Conservation (phyloP, 345 rosid genomes). For the Durio zibethinus region DNA sequence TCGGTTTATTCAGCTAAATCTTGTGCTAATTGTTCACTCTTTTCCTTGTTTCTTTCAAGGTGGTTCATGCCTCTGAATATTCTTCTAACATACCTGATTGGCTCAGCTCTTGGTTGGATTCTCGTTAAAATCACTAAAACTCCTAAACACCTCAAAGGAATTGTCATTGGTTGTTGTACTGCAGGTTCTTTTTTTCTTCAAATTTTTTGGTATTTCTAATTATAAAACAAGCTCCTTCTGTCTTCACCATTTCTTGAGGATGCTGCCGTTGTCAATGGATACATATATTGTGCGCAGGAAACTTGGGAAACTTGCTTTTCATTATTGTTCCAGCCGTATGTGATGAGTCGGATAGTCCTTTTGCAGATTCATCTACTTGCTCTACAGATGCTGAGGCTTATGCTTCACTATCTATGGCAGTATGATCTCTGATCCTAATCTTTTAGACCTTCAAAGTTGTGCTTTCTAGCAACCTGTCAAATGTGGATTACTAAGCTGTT, state of each 20-base stretch:
- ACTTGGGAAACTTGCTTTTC: constrained; percentile 62
- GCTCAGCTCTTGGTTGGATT: constrained; percentile 47
- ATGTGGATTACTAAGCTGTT: neutral
- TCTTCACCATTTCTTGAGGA: neutral
- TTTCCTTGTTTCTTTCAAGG: constrained; percentile 19
- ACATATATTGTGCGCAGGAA: constrained; percentile 4
- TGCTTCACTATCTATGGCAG: constrained; percentile 48
- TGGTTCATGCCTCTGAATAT: constrained; percentile 54
- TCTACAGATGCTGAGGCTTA: constrained; percentile 49
- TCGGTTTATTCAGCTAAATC: neutral
- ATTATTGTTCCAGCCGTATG: constrained; percentile 63
- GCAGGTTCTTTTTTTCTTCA: constrained; percentile 13
- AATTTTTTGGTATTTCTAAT: too few relatives aligned
- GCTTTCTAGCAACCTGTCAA: neutral
- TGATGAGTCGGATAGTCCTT: constrained; percentile 59
- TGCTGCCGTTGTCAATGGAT: constrained; percentile 23
- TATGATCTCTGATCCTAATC: constrained; percentile 36
- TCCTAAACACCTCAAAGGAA: constrained; percentile 39
- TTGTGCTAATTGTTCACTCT: neutral
- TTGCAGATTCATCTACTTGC: constrained; percentile 49
- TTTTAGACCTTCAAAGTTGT: neutral
- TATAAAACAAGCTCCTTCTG: neutral
- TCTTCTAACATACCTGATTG: neutral
- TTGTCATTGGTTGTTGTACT: constrained; percentile 26
- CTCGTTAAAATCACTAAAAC: constrained; percentile 44